Percentiles rank a stretch among this genome's conserved stretches.
phyloP scores from a whole-genome alignment of 1,284 basidiomycete genomes.

The Phellopilus nigrolimitatus region DNA sequence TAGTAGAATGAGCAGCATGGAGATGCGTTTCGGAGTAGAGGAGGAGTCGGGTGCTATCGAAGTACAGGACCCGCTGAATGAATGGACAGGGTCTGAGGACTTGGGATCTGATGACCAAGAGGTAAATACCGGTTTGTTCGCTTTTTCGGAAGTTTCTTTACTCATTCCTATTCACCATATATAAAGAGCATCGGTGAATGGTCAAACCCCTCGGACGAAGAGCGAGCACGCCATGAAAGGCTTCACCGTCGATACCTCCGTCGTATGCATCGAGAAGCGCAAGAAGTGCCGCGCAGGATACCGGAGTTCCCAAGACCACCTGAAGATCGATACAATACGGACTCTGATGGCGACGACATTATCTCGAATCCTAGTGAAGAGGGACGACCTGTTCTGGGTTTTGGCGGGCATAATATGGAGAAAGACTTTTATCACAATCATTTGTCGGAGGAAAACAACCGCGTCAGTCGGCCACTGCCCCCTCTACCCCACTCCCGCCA shows the following conservation, averaged over 20 bases:
- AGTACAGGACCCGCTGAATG: conserved; percentile 46
- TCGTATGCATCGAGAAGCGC: conserved; percentile 38
- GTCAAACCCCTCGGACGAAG: conserved; percentile 86
- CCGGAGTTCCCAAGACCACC: conserved; percentile 78
- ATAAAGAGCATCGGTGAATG: conserved; percentile 76
- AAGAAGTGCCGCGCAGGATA: conserved; percentile 57
- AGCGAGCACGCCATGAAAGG: conserved; percentile 64
- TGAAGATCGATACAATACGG: conserved; percentile 37
- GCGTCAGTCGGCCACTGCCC: conserved; percentile 44
- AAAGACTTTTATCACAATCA: conserved; percentile 22
- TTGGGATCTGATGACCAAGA: conserved; percentile 51
- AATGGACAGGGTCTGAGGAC: conserved; percentile 81
- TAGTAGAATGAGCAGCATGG: conserved; percentile 10
- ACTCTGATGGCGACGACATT: conserved; percentile 52
- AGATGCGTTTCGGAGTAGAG: conserved; percentile 21
- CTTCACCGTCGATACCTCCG: conserved; percentile 55
- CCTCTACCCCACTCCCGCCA: conserved; percentile 61
- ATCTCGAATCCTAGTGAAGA: conserved; percentile 83
- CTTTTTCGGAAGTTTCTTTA: not conserved
- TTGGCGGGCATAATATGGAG: conserved; percentile 6
- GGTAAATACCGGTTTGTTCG: conserved; percentile 35
- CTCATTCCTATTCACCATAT: not conserved
- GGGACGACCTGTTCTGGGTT: conserved; percentile 29
- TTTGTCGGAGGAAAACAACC: conserved; percentile 23
- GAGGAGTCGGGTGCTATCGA: conserved; percentile 24